These are phyloP conservation scores for Candida incommunis DNA, from an alignment of 805 yeast species.

Conservation along the genomic window DNA sequence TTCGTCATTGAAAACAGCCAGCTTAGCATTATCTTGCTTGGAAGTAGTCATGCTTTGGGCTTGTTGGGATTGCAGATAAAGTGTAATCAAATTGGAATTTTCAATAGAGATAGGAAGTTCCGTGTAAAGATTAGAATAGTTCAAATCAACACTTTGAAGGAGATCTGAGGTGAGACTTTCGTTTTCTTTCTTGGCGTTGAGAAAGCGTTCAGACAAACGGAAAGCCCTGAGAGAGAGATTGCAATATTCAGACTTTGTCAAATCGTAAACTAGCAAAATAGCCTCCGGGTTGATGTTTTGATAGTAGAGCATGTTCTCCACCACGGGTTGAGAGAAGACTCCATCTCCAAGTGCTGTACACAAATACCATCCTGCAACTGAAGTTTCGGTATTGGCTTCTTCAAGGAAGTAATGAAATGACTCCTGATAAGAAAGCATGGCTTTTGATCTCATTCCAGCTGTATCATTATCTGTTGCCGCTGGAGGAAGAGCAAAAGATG, in stretches of 20 bases:
- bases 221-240: slow-evolving; percentile 51
- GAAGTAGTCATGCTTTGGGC: slow-evolving; percentile 5
- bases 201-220: slow-evolving; percentile 49
- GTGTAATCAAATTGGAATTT: slow-evolving; percentile 53
- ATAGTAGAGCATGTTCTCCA: slow-evolving; percentile 55
- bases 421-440: slow-evolving; percentile 53
- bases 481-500: slow-evolving; percentile 53
- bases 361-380: slow-evolving; percentile 72
- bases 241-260: slow-evolving; percentile 47
- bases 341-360: slow-evolving; percentile 48
- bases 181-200: slow-evolving; percentile 31
- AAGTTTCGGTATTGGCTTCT: slow-evolving; percentile 50
- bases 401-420: slow-evolving; percentile 50
- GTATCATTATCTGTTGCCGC: slow-evolving; percentile 41
- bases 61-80: slow-evolving; percentile 27
- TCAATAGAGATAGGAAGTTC: slow-evolving; percentile 55
- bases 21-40: slow-evolving; percentile 14
- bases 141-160: slow-evolving; percentile 43
- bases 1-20: slow-evolving; percentile 28
- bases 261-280: slow-evolving; percentile 51
- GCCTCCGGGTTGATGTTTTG: slow-evolving; percentile 41
- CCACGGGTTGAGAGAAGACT: slow-evolving; percentile 43
- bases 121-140: slow-evolving; percentile 51
- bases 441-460: slow-evolving; percentile 44
- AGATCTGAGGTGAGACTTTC: slow-evolving; percentile 51